Percentiles rank a stretch among this genome's conserved stretches.
phyloP scores from a whole-genome alignment of 257 asterid species.

The Solanum etuberosum region DNA sequence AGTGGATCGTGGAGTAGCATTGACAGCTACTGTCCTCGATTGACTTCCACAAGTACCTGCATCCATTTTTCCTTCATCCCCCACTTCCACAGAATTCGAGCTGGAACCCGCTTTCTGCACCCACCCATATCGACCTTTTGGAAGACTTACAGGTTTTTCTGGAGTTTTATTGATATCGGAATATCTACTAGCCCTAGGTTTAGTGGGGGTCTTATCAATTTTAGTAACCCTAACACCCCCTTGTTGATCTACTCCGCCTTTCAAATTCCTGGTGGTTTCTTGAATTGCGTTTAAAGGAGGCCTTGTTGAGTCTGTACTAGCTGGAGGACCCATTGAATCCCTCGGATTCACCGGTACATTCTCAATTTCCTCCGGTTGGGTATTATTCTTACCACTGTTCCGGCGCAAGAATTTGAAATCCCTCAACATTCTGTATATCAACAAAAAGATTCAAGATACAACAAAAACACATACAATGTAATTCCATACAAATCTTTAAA shows the following conservation, averaged over 20 bases:
- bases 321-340: conserved; percentile 39
- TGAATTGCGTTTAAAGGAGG: conserved; percentile 74
- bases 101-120: conserved; percentile 47
- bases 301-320: conserved; percentile 48
- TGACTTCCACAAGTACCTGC: not conserved
- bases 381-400: conserved; percentile 50
- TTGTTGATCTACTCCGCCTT: conserved; percentile 36
- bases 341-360: conserved; percentile 60
- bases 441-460: not conserved
- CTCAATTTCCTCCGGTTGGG: conserved; percentile 65
- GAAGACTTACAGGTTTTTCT: conserved; percentile 39
- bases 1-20: conserved; percentile 53
- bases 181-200: conserved; percentile 32
- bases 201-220: conserved; percentile 57
- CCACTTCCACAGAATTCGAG: conserved; percentile 27
- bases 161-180: conserved; percentile 59
- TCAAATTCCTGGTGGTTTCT: conserved; percentile 39
- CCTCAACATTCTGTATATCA: conserved; percentile 72
- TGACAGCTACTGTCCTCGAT: conserved; percentile 10
- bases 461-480: not conserved
- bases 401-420: conserved; percentile 78
- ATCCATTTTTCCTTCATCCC: conserved; percentile 47
- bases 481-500: not conserved
- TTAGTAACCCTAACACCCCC: conserved; percentile 25
- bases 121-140: conserved; percentile 46